These are phyloP conservation scores for Diaporthe destruens DNA, from an alignment of 2,329 filamentous ascomycete genomes.

Conservation along the genomic window DNA sequence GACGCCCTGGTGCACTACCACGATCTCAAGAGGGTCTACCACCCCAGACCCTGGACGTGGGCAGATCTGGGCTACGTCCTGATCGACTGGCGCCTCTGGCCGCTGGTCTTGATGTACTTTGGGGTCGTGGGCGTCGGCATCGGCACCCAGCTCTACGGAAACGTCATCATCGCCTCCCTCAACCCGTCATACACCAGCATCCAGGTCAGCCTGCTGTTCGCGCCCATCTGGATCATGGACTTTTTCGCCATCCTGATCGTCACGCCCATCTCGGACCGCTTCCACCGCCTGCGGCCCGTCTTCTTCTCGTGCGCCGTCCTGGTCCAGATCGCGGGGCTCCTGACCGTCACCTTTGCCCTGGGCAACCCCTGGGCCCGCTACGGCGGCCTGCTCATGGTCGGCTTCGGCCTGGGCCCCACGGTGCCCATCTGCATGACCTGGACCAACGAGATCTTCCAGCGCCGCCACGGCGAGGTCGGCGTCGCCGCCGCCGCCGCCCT, in stretches of 20 bases:
- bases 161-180: constrained; percentile 85
- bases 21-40: constrained; percentile 85
- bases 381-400: constrained; percentile 88
- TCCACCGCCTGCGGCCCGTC: constrained; percentile 81
- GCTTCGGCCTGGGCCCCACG: constrained; percentile 90
- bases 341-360: constrained; percentile 81
- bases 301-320: constrained; percentile 84
- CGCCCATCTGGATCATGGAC: constrained; percentile 95
- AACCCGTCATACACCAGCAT: constrained; percentile 79
- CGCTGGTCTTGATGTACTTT: constrained; percentile 91
- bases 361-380: constrained; percentile 84
- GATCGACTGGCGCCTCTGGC: constrained; percentile 90
- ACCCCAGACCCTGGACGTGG: constrained; percentile 78
- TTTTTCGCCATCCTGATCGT: constrained; percentile 87
- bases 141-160: constrained; percentile 88
- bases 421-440: constrained; percentile 95
- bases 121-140: constrained; percentile 94
- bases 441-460: constrained; percentile 92
- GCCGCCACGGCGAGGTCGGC: constrained; percentile 88
- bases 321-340: constrained; percentile 85
- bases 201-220: constrained; percentile 84
- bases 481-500: constrained; percentile 88
- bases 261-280: constrained; percentile 88
- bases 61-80: constrained; percentile 78
- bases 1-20: constrained; percentile 87